Percentiles rank a stretch among this genome's conserved stretches.
Evolutionary conservation across 83 land plant species (phyloP).

Genomic region (Thuja plicata): DNA sequence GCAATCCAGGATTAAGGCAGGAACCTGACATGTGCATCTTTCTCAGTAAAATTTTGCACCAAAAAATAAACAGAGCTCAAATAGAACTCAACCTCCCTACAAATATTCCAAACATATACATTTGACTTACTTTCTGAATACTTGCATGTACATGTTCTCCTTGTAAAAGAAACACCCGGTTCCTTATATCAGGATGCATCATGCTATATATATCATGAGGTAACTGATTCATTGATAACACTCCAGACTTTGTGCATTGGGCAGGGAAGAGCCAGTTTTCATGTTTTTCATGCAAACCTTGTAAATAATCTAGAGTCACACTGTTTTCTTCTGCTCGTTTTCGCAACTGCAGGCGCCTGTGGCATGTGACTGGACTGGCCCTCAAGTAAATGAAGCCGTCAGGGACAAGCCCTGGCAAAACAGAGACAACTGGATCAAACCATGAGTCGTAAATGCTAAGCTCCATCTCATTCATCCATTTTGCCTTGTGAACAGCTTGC

Average conservation of each 20-base stretch:
- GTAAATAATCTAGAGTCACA: constrained; percentile 84
- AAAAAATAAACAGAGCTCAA: background rate
- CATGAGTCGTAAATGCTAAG: constrained; percentile 99
- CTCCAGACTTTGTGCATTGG: constrained; percentile 59
- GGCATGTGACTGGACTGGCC: constrained; percentile 96
- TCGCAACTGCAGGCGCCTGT: constrained; percentile 76
- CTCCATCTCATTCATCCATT: constrained; percentile 99
- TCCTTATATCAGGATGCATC: constrained; percentile 76
- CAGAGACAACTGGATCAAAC: constrained; percentile 98
- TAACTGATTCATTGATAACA: constrained; percentile 67
- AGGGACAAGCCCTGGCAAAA: constrained; percentile 90
- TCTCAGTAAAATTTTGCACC: background rate
- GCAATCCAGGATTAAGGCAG: constrained; percentile 92
- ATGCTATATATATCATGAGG: constrained; percentile 42
- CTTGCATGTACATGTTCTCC: constrained; percentile 92
- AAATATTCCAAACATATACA: background rate
- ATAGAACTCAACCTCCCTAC: background rate
- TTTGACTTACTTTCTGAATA: constrained; percentile 77
- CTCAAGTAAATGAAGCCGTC: constrained; percentile 97
- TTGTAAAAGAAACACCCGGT: constrained; percentile 83
- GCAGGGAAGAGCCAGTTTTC: constrained; percentile 96
- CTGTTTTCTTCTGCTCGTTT: constrained; percentile 87
- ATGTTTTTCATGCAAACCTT: constrained; percentile 94
- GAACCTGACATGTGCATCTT: constrained; percentile 61
- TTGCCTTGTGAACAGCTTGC: constrained; percentile 98